A percentile compares a stretch with the other conserved stretches of the same genome.
phyloP scores from a whole-genome alignment of 345 rosid genomes.

The Populus davidiana region DNA sequence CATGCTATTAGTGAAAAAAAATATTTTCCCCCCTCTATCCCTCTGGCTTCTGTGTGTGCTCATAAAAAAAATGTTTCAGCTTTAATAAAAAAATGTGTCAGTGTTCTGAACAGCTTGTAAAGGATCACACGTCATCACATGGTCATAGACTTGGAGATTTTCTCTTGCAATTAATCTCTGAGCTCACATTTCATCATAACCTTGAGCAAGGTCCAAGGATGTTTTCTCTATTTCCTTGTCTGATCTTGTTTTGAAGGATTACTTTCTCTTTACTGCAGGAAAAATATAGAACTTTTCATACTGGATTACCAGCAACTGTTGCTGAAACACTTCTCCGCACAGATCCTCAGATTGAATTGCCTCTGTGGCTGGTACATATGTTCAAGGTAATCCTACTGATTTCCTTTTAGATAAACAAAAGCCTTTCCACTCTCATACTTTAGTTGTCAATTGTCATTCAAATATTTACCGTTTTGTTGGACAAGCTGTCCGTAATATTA shows the following conservation, averaged over 20 bases:
- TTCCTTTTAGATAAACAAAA: background rate
- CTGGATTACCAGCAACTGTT: conserved; percentile 78
- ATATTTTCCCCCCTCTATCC: too few species aligned
- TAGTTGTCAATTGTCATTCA: background rate
- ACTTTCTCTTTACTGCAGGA: conserved; percentile 43
- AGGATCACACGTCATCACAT: background rate
- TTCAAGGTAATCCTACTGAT: conserved; percentile 62
- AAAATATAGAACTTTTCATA: conserved; percentile 62
- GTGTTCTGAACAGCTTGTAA: background rate
- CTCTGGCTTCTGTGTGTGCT: too few species aligned
- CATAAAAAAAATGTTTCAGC: too few species aligned
- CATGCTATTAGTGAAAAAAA: too few species aligned
- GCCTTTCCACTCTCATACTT: background rate
- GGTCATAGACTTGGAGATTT: background rate
- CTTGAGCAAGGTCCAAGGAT: background rate
- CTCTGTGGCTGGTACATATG: conserved; percentile 90
- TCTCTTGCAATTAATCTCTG: background rate
- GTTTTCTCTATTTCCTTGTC: background rate
- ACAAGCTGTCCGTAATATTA: background rate
- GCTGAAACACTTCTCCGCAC: conserved; percentile 85
- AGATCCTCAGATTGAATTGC: conserved; percentile 81
- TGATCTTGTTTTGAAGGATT: background rate
- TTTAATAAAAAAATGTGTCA: background rate
- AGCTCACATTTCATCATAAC: background rate
- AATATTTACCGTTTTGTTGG: background rate